Percentiles rank a stretch among this genome's conserved stretches.
phyloP scores from a whole-genome alignment of 2,329 filamentous ascomycete species.

The Talaromyces verruculosus region DNA sequence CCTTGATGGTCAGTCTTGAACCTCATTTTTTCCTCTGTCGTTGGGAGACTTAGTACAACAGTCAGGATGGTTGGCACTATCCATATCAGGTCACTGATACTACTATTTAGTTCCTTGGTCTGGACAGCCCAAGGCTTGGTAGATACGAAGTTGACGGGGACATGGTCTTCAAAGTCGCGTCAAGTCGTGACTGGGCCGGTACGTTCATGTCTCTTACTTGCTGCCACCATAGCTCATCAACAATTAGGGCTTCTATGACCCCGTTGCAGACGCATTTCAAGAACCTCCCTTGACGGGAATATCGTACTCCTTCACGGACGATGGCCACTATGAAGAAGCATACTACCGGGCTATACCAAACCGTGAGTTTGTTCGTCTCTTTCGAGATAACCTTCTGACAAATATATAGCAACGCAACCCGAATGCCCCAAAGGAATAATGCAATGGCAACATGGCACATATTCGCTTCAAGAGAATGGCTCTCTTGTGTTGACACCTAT shows the following conservation, averaged over 20 bases:
- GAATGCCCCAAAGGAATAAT: constrained; percentile 64
- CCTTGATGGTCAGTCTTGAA: constrained; percentile 11
- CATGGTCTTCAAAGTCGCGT: constrained; percentile 70
- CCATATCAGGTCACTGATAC: constrained; percentile 33
- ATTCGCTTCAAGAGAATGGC: constrained; percentile 56
- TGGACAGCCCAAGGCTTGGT: constrained; percentile 42
- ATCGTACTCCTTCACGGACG: constrained; percentile 70
- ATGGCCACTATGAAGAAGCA: constrained; percentile 68
- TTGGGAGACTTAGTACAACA: not conserved
- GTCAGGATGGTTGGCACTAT: constrained; percentile 22
- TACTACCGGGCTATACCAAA: constrained; percentile 69
- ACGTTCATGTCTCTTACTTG: constrained; percentile 33
- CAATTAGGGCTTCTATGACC: constrained; percentile 66
- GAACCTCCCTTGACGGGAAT: constrained; percentile 68
- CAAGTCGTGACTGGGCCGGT: constrained; percentile 69
- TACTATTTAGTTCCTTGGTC: constrained; percentile 37
- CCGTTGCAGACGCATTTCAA: constrained; percentile 62
- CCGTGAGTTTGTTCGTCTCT: constrained; percentile 51
- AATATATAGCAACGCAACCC: constrained; percentile 55
- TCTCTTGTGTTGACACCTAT: constrained; percentile 62
- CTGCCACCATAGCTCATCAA: not conserved
- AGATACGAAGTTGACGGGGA: constrained; percentile 61
- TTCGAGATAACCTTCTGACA: constrained; percentile 21
- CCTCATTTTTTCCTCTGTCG: not conserved
- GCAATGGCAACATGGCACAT: constrained; percentile 72